Base-by-base conservation (phyloP, 2,329 filamentous ascomycete species). In the Xylaria sp. region DNA sequence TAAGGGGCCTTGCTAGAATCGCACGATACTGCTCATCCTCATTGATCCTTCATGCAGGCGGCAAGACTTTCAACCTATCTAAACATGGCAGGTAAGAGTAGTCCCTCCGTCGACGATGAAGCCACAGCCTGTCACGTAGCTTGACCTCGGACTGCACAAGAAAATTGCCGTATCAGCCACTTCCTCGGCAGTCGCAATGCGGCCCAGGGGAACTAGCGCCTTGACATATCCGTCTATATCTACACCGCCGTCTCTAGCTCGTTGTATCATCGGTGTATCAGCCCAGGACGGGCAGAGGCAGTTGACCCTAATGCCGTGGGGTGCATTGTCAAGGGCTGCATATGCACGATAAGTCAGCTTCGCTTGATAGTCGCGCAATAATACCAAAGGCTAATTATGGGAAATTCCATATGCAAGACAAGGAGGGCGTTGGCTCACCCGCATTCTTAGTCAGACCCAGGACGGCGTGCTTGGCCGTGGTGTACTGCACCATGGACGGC, bases 241-340 rank as follows among this genome's bases (percentile, higher is more conserved):
- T 0, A 69, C 66, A n/a, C 71, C 62, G 9, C 64, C 59, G 12
- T 74, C 59, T n/a, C 67, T 54, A 1, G 68, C 73, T 31, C 55
- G 49, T 9, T 72, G 65, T 2, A 78, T 63, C 76, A 79, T 79
- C 1, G 75, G 75, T 0, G 78, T 80, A 12, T 78, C 73, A 2
- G 74, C 72, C 74, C 76, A 80, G 0, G 74, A 70, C 0, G 79
- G 79, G 43, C 77, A 79, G 10, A 80, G 69, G 6, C 74, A 70
- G 59, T 80, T 81, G 33, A 79, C 75, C 1, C 79, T 72, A 39
- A 80, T 79, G 0, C 66, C 68, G 36, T 78, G 23, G 4, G 59
- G n/a, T 1, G 72, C 75, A 49, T 75, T 36, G 33, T 36, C 33
- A 36, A 36, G 33, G 33, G 33, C 33, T 36, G 33, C 33, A 36